Evolutionary conservation across 1,284 basidiomycete species (phyloP), one percentile per base, ranked within the genome.

Genomic region (Puccinia hordei): DNA sequence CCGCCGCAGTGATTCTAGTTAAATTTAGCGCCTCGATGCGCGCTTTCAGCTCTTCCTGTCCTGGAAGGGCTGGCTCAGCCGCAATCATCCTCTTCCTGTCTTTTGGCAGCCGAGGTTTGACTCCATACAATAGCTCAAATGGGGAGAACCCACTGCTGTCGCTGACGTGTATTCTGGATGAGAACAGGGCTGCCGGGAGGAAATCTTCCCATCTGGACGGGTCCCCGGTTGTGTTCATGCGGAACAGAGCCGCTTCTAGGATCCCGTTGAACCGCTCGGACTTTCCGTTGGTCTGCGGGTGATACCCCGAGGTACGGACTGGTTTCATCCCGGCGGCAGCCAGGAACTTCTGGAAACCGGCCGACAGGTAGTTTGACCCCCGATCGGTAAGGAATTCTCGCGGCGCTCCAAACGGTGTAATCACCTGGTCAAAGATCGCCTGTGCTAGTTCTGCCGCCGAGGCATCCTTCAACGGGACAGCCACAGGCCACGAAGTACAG

Each of bases 231-330:
- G 19, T 71, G 19, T 71, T 71, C 4, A 51, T 19, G 10, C 27
- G 24, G 19, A 71, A 71, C 22, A 71, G 22, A 13, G 68, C 35
- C 22, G 30, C 27, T 27, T 71, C 68, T 53, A 81, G 13, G 30
- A 41, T 33, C 9, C 78, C 69, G 61, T 81, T 81, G 44, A 81
- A 73, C 27, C 77, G 61, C 19, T 81, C 81, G 3, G 69, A 69
- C n/a, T 81, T 66, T 2, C 81, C 81, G 24, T 82, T 82, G 2
- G 81, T 75, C 0, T 74, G 44, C 1, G 81, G 81, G 59, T 82
- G 81, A 38, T 80, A 82, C 19, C 79, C 78, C 5, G 77, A 71
- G n/a, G 68, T 71, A 12, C 30, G 17, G 8, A 61, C 8, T 27
- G 41, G 24, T 6, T 13, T 1, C 49, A 75, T 63, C n/a, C 46